phyloP scores from a whole-genome alignment of 306 rosid species.

The Morella rubra region DNA sequence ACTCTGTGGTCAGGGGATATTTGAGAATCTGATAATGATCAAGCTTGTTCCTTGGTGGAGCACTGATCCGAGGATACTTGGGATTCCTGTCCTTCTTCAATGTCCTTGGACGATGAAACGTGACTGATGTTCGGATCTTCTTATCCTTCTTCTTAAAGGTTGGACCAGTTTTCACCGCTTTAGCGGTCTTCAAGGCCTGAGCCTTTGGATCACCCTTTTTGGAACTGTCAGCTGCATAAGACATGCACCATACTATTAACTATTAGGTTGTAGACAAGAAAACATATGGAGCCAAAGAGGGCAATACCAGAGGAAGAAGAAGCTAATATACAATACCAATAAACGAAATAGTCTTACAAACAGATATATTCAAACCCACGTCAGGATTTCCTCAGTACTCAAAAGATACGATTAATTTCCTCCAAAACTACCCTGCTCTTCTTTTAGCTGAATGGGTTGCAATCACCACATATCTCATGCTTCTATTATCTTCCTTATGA shows the following conservation, averaged over 20 bases:
- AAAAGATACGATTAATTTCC: not conserved
- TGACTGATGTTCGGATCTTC: slow-evolving; percentile 53
- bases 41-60: slow-evolving; percentile 82
- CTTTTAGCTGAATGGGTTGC: not conserved
- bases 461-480: not conserved
- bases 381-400: not conserved
- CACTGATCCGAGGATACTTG: slow-evolving; percentile 82
- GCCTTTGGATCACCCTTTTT: slow-evolving; percentile 60
- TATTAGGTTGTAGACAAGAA: not conserved
- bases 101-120: slow-evolving; percentile 71
- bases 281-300: not conserved
- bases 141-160: slow-evolving; percentile 55
- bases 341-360: not conserved
- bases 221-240: slow-evolving; percentile 45
- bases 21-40: slow-evolving; percentile 77
- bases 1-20: slow-evolving; percentile 83
- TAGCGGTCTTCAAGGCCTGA: slow-evolving; percentile 64
- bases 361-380: not conserved
- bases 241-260: not conserved
- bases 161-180: slow-evolving; percentile 50
- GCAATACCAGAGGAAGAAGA: too few relatives aligned
- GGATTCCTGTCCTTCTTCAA: slow-evolving; percentile 67
- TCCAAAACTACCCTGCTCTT: not conserved
- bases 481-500: not conserved
- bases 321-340: too few relatives aligned